Evolutionary conservation across 2,329 filamentous ascomycete genomes (phyloP), one percentile per base, ranked within the genome.

Genomic region (Pseudofabraea citricarpa): DNA sequence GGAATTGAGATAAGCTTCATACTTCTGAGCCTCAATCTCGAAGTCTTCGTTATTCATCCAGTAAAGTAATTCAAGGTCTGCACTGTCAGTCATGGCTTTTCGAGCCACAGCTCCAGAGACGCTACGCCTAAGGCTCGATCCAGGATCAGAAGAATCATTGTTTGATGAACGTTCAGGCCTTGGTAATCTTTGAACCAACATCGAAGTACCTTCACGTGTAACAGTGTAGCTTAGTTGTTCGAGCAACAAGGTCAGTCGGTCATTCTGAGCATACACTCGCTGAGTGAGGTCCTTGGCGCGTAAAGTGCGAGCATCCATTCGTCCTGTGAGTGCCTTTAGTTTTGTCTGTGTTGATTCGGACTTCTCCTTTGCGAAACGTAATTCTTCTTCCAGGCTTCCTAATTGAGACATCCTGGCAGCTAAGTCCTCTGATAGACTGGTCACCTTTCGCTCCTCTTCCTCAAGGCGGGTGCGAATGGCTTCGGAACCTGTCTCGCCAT

Each of bases 211-310:
- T 49, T 89, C 81, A 24, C 88, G 81, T 2, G 81, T 80, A 13
- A 97, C 77, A 0, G 85, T 81, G 59, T 93, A 95, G 10, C 91
- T 91, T 4, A 97, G 74, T 22, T 89, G 80, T 59, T 97, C 90
- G 1, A 98, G 73, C 37, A 98, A 79, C 40, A 85, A 81, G 46
- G 79, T 78, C n/a, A 96, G 72, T 19, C 88, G 83, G 54, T 94
- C 87, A 49, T 93, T 90, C 49, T 95, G 87, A 1, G 81, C 75
- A 61, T 88, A 94, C 4, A 96, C 72, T 44, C 83, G 81, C 56
- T 90, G 85, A 1, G 90, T 94, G 10, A 97, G 71, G 50, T 96
- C 88, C 60, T 87, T 89, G 5, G 88, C 83, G 49, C 83, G 83
- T 41, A 74, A 71, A 31, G 85, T 84, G 36, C 89, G 85, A 36